Base-by-base conservation (phyloP, 2,329 filamentous ascomycete genomes). In the Sporothrix globosa region DNA sequence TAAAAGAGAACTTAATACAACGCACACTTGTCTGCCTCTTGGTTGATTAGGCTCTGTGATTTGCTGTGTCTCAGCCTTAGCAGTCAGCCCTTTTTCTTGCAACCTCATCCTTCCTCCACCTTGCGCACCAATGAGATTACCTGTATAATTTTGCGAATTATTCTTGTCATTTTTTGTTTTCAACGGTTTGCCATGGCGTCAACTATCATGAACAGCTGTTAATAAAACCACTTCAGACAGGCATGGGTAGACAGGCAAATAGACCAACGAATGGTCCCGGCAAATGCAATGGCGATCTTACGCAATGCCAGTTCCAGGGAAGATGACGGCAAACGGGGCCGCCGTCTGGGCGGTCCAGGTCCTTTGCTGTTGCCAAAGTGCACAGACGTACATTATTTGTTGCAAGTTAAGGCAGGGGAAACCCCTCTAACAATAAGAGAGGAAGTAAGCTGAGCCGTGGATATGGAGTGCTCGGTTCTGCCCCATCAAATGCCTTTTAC, bases 261-360 rank as follows among this genome's bases (percentile, higher is more conserved):
- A 17, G 50, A 21, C 9, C 4, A 34, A 17, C 19, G 10, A 50
- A 30, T 14, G 24, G 46, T 34, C 46, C 46, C 63, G 39, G 39
- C 63, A 66, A 19, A 46, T 52, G 63, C 63, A 66, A 21, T 66
- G 63, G 63, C 63, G 46, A 66, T 52, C 46, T 66, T 66, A 66
- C 63, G 46, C 63, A 66, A 66, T 66, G 10, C 46, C 63, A 52
- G 46, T 50, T 34, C 61, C 63, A 66, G 27, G 63, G 46, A 66
- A 39, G 63, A 52, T 50, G 63, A 39, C 63, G 27, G 61, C 27
- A 63, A 46, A 63, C 39, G 58, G 58, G 58, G 39, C 58, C 24
- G 60, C 56, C 41, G 60, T 30, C 14, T n/a, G 24, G 4, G 53
- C 24, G 19, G 27, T 24, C 41, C 41, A 21, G 56, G 24, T 48